Evolutionary conservation across 1,284 basidiomycete genomes (phyloP), one percentile per base, ranked within the genome.

Genomic region (Cryptococcus hybrid): DNA sequence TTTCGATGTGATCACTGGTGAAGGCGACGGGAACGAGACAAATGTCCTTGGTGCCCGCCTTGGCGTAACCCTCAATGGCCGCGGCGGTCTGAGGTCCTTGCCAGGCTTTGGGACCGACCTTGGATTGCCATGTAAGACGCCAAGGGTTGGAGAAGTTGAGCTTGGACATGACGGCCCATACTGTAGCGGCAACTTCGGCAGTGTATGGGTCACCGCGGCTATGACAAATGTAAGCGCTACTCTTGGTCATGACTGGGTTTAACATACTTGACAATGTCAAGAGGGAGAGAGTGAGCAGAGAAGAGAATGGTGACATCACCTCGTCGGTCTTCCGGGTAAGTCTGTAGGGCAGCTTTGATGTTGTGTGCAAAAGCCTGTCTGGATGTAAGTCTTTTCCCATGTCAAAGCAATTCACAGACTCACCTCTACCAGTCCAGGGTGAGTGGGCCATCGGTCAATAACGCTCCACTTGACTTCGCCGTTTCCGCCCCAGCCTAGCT

Each of bases 1-100:
- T 99, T 81, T 99, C 96, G 72, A 99, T 98, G 78, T 99, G 96
- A 79, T 99, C 96, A 74, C 88, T 92, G 15, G 96, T 99, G 80
- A 99, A 99, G 15, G 96, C 95, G 62, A 99, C 93, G 1, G 96
- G 96, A 1, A 99, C 86, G 38, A 96, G 82, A 52, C 97, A 84
- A n/a, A 87, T 86, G 64, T 85, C 86, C 79, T 95, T 97, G 75
- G 86, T 85, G 15, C 92, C 93, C 47, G 90, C 82, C 62, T 91
- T 87, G 43, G 91, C 91, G 53, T 96, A 84, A 11, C 95, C 96
- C 74, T 97, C 92, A 71, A 99, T 80, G 38, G 93, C 89, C 56
- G 92, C 91, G 40, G 84, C 83, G 0, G 96, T 99, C 79, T 99
- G 94, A 78, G 92, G 92, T 1, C 96, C 96, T 84, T 99, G 91